These are phyloP conservation scores for Lentinula sp. DNA, from an alignment of 768 basidiomycete species.

Conservation along the genomic window DNA sequence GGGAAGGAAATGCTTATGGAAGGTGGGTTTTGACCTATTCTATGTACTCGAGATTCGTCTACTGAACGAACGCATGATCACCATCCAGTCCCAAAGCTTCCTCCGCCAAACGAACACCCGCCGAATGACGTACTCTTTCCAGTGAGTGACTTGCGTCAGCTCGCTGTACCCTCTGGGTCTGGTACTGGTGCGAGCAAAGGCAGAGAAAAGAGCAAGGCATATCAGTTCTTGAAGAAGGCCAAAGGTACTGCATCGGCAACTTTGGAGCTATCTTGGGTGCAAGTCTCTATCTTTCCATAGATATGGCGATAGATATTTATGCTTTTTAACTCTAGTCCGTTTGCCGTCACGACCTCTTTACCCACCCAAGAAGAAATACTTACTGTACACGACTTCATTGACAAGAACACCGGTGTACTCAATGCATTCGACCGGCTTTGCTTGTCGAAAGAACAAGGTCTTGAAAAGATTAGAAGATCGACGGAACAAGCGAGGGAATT, in stretches of 20 bases:
- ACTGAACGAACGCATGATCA: not conserved
- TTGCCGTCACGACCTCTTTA: conserved; percentile 26
- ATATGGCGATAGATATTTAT: not conserved
- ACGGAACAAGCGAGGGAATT: not conserved
- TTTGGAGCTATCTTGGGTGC: conserved; percentile 68
- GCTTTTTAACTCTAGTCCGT: conserved; percentile 31
- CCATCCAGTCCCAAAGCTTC: conserved; percentile 46
- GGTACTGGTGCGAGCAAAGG: not conserved
- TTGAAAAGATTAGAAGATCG: not conserved
- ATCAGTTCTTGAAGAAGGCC: conserved; percentile 41
- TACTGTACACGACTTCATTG: not conserved
- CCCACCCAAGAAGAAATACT: not conserved
- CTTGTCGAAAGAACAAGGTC: not conserved
- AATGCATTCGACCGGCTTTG: not conserved
- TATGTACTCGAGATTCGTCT: not conserved
- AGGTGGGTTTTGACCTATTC: conserved; percentile 26
- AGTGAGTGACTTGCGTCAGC: conserved; percentile 5
- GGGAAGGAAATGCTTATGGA: conserved; percentile 43
- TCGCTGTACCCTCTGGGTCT: not conserved
- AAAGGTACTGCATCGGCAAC: conserved; percentile 55
- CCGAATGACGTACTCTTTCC: conserved; percentile 27
- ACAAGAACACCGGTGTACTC: not conserved
- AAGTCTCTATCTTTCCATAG: conserved; percentile 13
- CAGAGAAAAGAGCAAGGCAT: not conserved
- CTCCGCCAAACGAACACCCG: conserved; percentile 43